These are phyloP conservation scores for Candida boleticola DNA, from an alignment of 805 yeast genomes.

Conservation along the genomic window DNA sequence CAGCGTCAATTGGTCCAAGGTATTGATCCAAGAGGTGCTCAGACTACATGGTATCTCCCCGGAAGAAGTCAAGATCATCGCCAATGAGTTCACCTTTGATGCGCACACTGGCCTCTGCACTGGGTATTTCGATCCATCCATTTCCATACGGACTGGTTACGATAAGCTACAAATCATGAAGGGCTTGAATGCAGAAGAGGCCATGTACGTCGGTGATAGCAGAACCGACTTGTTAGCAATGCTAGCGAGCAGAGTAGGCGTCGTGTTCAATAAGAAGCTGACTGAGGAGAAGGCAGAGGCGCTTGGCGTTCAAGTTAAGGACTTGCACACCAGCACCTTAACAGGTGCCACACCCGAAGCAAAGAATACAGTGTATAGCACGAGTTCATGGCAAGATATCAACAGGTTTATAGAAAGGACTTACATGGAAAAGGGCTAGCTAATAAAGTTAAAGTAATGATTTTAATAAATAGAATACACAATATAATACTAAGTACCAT, in stretches of 20 bases:
- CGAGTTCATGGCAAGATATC: background rate
- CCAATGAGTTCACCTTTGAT: constrained; percentile 51
- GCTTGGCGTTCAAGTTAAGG: constrained; percentile 4
- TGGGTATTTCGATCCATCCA: constrained; percentile 25
- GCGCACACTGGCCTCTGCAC: constrained; percentile 21
- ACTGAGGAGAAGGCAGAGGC: constrained; percentile 19
- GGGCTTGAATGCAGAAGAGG: constrained; percentile 6
- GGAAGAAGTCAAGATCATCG: constrained; percentile 30
- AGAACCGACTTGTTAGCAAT: constrained; percentile 55
- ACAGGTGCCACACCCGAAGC: background rate
- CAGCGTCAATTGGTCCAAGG: constrained; percentile 63
- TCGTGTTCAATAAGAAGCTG: constrained; percentile 40
- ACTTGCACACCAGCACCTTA: no score
- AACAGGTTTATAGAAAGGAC: background rate
- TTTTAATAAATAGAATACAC: no score
- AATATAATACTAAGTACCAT: no score
- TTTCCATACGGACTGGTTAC: constrained; percentile 49
- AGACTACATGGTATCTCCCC: constrained; percentile 16
- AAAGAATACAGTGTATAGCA: background rate
- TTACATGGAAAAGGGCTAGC: background rate
- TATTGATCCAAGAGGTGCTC: constrained; percentile 40
- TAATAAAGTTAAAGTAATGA: no score
- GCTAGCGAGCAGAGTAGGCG: constrained; percentile 45
- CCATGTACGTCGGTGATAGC: constrained; percentile 60
- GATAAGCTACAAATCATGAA: constrained; percentile 42